Base-by-base conservation (phyloP, 1,284 basidiomycete genomes). In the Tilletia caries region DNA sequence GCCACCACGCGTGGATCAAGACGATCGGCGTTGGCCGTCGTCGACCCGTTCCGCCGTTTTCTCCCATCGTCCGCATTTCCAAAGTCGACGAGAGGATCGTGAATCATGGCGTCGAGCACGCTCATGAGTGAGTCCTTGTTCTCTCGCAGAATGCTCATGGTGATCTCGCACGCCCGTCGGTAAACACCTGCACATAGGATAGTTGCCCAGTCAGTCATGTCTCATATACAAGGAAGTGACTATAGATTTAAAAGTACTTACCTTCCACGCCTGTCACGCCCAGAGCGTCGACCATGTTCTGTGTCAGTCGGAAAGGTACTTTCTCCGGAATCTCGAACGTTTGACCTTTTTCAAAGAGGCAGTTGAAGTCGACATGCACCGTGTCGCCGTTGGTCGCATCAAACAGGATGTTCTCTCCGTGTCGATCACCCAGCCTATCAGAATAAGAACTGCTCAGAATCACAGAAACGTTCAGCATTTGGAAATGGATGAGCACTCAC, bases 291-390 rank as follows among this genome's bases (percentile, higher is more conserved):
- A 95, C 88, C 76, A 98, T 86, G 81, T 99, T 99, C 74, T 94
- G 92, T 3, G 96, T 98, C 50, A 99, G 86, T 67, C 96, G 88
- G 86, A 99, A 99, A 0, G 96, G 95, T 0, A 98, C 93, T 37
- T 90, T 88, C 83, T 99, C 96, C 0, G 93, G 92, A 1, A 92
- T 91, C 78, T 95, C 93, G 60, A 99, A 88, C 2, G 88, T 88
- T 85, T 25, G 23, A 23, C 27, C 91, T 87, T 93, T 95, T 77
- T 98, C 96, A 78, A 99, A 99, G 13, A 99, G 86, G 85, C 95
- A 98, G 83, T 98, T 98, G 78, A 99, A 93, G 84, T 99, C 96
- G 64, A 98, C 95, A 77, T 99, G 96, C 1, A 98, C 91, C 1
- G 92, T 89, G 80, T 97, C 95, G 2, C 96, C 96, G 0, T 90